Evolutionary conservation across 2,329 filamentous ascomycete genomes (phyloP), one percentile per base, ranked within the genome.

Genomic region (Plenodomus lindquistii): DNA sequence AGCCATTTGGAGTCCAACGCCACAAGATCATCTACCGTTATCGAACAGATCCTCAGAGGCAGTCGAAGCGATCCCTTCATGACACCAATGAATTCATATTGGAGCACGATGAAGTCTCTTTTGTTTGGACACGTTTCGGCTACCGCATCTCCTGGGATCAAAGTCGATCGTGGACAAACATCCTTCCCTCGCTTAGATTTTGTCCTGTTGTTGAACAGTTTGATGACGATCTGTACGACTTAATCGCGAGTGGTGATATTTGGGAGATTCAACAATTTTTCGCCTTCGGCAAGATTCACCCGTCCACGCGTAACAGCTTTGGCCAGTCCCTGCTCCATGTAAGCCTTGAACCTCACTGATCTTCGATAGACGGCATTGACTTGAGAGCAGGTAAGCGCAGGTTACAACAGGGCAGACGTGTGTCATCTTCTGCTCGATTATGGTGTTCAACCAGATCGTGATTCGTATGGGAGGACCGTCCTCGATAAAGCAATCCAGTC

Each of bases 261-360:
- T 10, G 38, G 15, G 45, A 52, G 2, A 13, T 54, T 5, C 55
- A 54, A 18, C 35, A 45, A 39, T 18, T 17, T 8, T 46, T 59
- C 10, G n/a, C 17, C 19, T 46, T 45, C 0, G 45, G 48, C 8
- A 19, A 2, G 5, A 8, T 59, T 17, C 55, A 56, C 40, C 50
- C 55, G 10, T 50, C 40, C 36, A 44, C 42, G n/a, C 50, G 48
- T 16, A 36, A 47, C 24, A 7, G 17, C n/a, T 11, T n/a, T 17
- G 48, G 41, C 1, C 1, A 15, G 6, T 48, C 42, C 7, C 34
- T 59, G 11, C 38, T 55, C 15, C 53, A 55, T 35, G 55, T 55
- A 39, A 19, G 52, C 39, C 5, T 4, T 31, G 27, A 5, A 6
- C 9, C 6, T 15, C 10, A 15, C 10, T 13, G 11, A 8, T 31